Percentiles rank a stretch among this genome's conserved stretches.
These are phyloP conservation scores for Tilletia setariae DNA, from an alignment of 1,284 basidiomycete species.

Conservation along the genomic window DNA sequence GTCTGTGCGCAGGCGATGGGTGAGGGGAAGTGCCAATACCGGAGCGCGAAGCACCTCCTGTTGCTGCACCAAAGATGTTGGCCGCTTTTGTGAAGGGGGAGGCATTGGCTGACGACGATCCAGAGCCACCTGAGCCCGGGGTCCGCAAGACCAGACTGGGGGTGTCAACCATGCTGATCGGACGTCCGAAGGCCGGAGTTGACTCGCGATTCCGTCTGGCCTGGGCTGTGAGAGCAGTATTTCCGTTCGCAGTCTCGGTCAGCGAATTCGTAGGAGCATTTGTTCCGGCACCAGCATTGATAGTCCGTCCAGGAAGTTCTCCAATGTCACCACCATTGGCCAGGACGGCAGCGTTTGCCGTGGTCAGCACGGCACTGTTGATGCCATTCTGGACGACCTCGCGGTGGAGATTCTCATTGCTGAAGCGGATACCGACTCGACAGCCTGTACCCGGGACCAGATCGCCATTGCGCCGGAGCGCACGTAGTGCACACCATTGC, in stretches of 20 bases:
- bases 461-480: constrained; percentile 7
- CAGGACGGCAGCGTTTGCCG: constrained; percentile 3
- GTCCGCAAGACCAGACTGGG: constrained; percentile 10
- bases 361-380: constrained; percentile 8
- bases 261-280: not conserved
- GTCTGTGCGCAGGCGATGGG: not conserved
- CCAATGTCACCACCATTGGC: constrained; percentile 7
- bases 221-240: not conserved
- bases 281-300: not conserved
- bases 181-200: constrained; percentile 3
- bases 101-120: not conserved
- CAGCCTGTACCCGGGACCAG: constrained; percentile 1
- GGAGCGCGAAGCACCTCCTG: not conserved
- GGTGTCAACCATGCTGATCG: constrained; percentile 6
- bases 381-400: constrained; percentile 11
- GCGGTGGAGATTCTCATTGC: constrained; percentile 9
- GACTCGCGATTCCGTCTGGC: not conserved
- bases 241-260: not conserved
- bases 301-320: not conserved
- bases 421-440: constrained; percentile 7
- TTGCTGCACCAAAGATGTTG: not conserved
- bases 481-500: constrained; percentile 10
- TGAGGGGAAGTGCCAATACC: not conserved
- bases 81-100: constrained; percentile 9
- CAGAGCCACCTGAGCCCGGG: constrained; percentile 7